Conservation (phyloP, 495 filamentous ascomycete species). For the Trichoderma gamsii region DNA sequence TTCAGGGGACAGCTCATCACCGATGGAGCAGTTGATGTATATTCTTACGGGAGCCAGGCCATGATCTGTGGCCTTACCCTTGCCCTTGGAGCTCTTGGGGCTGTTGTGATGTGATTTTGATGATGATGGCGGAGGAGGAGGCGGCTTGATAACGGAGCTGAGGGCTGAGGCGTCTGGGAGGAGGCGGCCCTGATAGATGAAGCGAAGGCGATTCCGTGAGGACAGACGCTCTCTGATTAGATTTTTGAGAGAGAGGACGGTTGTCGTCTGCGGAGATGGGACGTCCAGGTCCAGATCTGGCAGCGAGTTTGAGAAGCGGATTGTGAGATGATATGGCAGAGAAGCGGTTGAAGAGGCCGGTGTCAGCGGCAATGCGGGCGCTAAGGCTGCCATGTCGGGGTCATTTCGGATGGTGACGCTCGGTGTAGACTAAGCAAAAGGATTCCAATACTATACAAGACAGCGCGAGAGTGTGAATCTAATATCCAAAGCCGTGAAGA, state of each 20-base stretch:
- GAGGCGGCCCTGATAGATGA: conserved; percentile 83
- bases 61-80: conserved; percentile 31
- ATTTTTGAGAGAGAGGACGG: conserved; percentile 69
- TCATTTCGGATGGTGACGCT: background rate
- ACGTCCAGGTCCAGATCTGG: conserved; percentile 79
- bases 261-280: conserved; percentile 57
- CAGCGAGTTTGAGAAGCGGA: conserved; percentile 81
- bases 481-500: no score
- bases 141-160: conserved; percentile 56
- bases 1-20: conserved; percentile 57
- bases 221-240: conserved; percentile 71
- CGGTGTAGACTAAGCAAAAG: no score
- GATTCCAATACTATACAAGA: background rate
- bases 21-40: conserved; percentile 88
- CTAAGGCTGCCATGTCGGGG: background rate
- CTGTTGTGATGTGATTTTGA: conserved; percentile 35
- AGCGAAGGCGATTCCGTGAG: conserved; percentile 61
- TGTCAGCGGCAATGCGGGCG: conserved; percentile 1
- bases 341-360: conserved; percentile 22
- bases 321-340: conserved; percentile 60
- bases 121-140: conserved; percentile 45
- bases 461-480: background rate
- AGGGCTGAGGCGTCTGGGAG: conserved; percentile 66
- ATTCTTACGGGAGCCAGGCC: conserved; percentile 37
- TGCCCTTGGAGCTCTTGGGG: conserved; percentile 54